phyloP scores from a whole-genome alignment of 2,329 filamentous ascomycete species.

The Rutstroemia sydowiana region DNA sequence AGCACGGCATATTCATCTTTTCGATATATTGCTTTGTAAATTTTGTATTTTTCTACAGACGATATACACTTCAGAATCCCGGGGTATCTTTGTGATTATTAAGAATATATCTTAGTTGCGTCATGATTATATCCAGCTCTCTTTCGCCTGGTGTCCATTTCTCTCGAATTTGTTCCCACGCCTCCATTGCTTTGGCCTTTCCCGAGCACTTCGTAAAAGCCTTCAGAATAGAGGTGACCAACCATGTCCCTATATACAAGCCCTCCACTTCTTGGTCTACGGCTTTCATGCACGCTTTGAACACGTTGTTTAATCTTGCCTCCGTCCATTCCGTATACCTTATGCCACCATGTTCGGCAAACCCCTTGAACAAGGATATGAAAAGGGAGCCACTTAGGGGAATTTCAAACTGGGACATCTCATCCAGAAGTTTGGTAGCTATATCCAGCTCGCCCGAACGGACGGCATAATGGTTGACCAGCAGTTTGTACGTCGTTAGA shows the following conservation, averaged over 20 bases:
- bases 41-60: not conserved
- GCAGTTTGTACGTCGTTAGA: slow-evolving; percentile 68
- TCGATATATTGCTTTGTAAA: not conserved
- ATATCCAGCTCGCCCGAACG: slow-evolving; percentile 63
- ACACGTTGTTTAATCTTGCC: slow-evolving; percentile 59
- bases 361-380: slow-evolving; percentile 75
- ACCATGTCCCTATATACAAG: slow-evolving; percentile 51
- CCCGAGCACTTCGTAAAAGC: slow-evolving; percentile 49
- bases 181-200: slow-evolving; percentile 20
- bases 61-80: not conserved
- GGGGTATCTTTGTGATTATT: not conserved
- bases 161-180: slow-evolving; percentile 27
- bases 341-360: slow-evolving; percentile 62
- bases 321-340: slow-evolving; percentile 64
- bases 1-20: too few relatives aligned
- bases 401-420: slow-evolving; percentile 68
- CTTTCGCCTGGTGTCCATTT: slow-evolving; percentile 27
- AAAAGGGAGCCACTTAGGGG: slow-evolving; percentile 71
- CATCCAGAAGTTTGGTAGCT: slow-evolving; percentile 64
- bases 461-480: slow-evolving; percentile 68
- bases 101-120: slow-evolving; percentile 12
- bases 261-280: slow-evolving; percentile 38
- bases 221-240: slow-evolving; percentile 52
- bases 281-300: slow-evolving; percentile 54
- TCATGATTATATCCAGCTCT: slow-evolving; percentile 27